phyloP scores from a whole-genome alignment of 2,329 filamentous ascomycete genomes.

The Coniochaeta pulveracea region DNA sequence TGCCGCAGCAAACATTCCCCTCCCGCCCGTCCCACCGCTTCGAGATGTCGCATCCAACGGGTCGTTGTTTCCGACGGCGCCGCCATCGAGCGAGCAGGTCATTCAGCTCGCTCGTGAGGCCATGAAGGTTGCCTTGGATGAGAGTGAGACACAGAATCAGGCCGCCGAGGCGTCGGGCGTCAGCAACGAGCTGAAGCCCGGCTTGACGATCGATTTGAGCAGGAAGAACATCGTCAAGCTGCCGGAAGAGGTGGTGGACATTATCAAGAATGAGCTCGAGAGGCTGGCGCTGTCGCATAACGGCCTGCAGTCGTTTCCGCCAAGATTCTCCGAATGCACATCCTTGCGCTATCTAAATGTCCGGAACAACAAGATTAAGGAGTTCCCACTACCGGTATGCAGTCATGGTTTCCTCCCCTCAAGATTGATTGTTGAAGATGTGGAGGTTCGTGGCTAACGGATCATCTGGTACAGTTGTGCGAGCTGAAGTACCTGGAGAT shows the following conservation, averaged over 20 bases:
- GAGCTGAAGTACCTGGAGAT: conserved; percentile 82
- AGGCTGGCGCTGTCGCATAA: conserved; percentile 78
- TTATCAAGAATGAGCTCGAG: conserved; percentile 60
- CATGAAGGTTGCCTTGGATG: conserved; percentile 55
- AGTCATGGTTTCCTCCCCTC: conserved; percentile 4
- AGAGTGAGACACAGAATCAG: conserved; percentile 53
- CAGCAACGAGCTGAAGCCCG: conserved; percentile 52
- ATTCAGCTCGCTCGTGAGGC: conserved; percentile 54
- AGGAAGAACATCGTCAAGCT: conserved; percentile 61
- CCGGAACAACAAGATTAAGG: conserved; percentile 60
- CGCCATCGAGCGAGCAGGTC: conserved; percentile 51
- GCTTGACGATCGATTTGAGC: conserved; percentile 69
- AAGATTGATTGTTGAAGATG: no score
- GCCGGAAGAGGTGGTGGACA: conserved; percentile 63
- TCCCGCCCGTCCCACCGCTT: conserved; percentile 20
- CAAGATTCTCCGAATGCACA: conserved; percentile 63
- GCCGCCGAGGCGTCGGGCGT: conserved; percentile 47
- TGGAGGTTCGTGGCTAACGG: conserved; percentile 2
- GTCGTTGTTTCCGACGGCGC: conserved; percentile 35
- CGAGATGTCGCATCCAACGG: conserved; percentile 34
- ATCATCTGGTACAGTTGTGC: conserved; percentile 56
- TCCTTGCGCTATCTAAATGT: conserved; percentile 73
- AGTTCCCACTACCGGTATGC: conserved; percentile 46
- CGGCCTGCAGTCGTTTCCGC: conserved; percentile 56
- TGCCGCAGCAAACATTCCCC: conserved; percentile 13